phyloP scores from a whole-genome alignment of 768 basidiomycete species.

The Krasilnikovozyma curviuscula region DNA sequence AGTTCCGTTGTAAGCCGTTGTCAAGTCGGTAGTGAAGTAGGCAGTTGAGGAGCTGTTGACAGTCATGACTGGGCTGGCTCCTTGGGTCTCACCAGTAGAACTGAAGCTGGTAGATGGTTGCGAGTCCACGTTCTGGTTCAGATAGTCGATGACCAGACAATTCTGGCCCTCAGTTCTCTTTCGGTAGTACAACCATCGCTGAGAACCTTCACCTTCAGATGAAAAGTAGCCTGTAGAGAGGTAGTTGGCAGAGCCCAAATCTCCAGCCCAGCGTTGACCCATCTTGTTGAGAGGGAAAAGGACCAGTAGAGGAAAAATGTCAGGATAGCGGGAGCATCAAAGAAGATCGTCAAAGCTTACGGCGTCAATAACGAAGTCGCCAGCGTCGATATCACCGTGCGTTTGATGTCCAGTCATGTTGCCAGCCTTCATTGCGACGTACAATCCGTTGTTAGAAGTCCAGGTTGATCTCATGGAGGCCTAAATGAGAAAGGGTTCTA shows the following conservation, averaged over 20 bases:
- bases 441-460: constrained; percentile 68
- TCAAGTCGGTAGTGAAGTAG: constrained; percentile 59
- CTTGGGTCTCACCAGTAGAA: constrained; percentile 44
- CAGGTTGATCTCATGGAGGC: constrained; percentile 76
- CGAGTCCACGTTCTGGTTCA: constrained; percentile 56
- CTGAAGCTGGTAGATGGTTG: constrained; percentile 42
- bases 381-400: constrained; percentile 82
- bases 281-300: too few species aligned
- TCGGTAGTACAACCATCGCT: constrained; percentile 81
- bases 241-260: constrained; percentile 80
- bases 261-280: constrained; percentile 85
- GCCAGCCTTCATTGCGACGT: constrained; percentile 77
- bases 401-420: constrained; percentile 65
- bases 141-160: constrained; percentile 53
- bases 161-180: constrained; percentile 97
- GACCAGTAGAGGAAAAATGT: too few species aligned
- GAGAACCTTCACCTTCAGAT: constrained; percentile 44
- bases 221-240: constrained; percentile 55
- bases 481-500: too few species aligned
- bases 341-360: too few species aligned
- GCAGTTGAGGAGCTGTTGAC: constrained; percentile 51
- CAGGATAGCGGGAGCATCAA: too few species aligned
- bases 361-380: constrained; percentile 93
- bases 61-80: constrained; percentile 59
- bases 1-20: constrained; percentile 41